Evolutionary conservation across 805 yeast species (phyloP).

Genomic region (Hanseniaspora nectarophila): DNA sequence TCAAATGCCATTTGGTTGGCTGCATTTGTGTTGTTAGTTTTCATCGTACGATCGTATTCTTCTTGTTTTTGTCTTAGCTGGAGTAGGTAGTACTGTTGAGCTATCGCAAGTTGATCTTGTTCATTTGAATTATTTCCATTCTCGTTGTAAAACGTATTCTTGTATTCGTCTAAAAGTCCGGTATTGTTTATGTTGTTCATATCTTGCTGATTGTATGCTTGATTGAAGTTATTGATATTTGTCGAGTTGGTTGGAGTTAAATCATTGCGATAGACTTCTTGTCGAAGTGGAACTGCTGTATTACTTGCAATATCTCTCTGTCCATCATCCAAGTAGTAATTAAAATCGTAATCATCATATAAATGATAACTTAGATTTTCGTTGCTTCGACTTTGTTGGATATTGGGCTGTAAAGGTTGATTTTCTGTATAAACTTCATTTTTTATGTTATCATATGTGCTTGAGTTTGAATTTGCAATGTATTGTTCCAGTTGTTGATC

Average conservation of each 20-base stretch:
- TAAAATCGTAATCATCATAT: constrained; percentile 12
- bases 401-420: neutral
- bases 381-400: neutral
- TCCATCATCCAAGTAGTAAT: constrained; percentile 9
- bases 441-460: neutral
- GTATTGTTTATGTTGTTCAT: neutral
- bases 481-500: constrained; percentile 7
- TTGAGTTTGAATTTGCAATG: neutral
- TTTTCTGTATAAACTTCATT: neutral
- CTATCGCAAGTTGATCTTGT: constrained; percentile 4
- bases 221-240: neutral
- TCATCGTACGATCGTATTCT: constrained; percentile 1
- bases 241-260: neutral
- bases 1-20: constrained; percentile 13
- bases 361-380: constrained; percentile 10
- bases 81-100: constrained; percentile 9
- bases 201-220: neutral
- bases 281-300: neutral
- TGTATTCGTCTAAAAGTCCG: neutral
- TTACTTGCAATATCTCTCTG: neutral
- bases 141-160: neutral
- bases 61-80: constrained; percentile 6
- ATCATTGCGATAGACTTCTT: neutral
- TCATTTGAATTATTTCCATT: neutral
- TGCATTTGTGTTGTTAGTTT: neutral